A percentile compares a stretch with the other conserved stretches of the same genome.
Conservation (phyloP, 208 protist genomes). For the Trypanosomatidae sp. region DNA sequence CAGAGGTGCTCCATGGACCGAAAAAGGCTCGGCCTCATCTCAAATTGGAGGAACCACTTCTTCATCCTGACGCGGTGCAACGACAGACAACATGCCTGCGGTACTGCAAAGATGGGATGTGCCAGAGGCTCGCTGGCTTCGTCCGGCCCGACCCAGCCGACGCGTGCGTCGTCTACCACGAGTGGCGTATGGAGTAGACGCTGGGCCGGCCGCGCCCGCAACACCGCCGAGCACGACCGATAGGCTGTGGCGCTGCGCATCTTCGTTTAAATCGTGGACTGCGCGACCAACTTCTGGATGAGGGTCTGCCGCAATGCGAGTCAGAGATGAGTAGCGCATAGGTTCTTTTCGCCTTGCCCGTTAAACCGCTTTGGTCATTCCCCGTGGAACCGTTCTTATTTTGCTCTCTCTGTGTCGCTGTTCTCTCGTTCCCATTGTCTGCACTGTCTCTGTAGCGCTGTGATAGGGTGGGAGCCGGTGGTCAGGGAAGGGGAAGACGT, state of each 20-base stretch:
- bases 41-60: conserved; percentile 60
- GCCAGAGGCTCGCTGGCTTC: conserved; percentile 42
- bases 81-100: conserved; percentile 34
- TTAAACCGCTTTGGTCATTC: background rate
- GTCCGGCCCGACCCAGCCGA: conserved; percentile 40
- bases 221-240: conserved; percentile 34
- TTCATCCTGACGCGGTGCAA: conserved; percentile 51
- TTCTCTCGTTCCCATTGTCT: background rate
- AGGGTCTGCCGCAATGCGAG: background rate
- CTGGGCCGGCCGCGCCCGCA: conserved; percentile 36
- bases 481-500: background rate
- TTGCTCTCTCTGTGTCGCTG: background rate
- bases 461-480: background rate
- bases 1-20: conserved; percentile 64
- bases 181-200: conserved; percentile 52
- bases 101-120: conserved; percentile 62
- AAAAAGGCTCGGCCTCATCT: conserved; percentile 33
- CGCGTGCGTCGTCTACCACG: conserved; percentile 57
- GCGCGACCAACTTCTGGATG: conserved; percentile 14
- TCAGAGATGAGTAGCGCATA: background rate
- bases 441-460: background rate
- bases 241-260: conserved; percentile 34
- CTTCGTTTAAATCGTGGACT: conserved; percentile 23
- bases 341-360: background rate
- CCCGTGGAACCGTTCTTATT: background rate